Evolutionary conservation across 495 filamentous ascomycete species (phyloP), one percentile per base, ranked within the genome.

Genomic region (Hypomontagnella submonticulosa): DNA sequence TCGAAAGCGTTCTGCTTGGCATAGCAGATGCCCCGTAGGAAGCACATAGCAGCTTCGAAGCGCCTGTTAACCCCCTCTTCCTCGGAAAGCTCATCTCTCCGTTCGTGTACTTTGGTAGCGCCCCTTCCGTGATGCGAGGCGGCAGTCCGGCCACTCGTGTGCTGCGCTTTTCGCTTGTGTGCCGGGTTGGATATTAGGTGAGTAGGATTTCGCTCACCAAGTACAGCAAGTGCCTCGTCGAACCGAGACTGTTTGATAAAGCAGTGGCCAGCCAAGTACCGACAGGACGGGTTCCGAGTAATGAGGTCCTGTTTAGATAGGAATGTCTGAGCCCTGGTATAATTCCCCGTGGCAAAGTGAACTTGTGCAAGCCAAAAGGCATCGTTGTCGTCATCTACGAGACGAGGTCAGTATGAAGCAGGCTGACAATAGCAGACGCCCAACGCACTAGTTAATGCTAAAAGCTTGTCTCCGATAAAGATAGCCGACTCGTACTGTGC

Each of bases 1-100:
- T 99, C 96, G 66, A 97, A 98, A 11, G 93, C 91, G 76, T 98
- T 99, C 77, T 96, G 92, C 76, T 97, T 97, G 13, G 95, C 93
- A 71, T 92, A 97, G 78, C 96, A 97, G 19, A 96, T 83, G 3
- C 95, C 95, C 18, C 95, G 84, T 34, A 99, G 80, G 76, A 93
- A 97, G 79, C 96, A 98, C 94, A 99, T 99, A 68, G 89, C 90
- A 1, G 96, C 96, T 77, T 98, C 95, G 64, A 92, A 96, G 27
- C 89, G 87, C 44, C 96, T 81, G 72, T 89, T 89, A n/a, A 80
- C 85, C 1, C 82, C 79, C 61, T 90, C 86, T 64, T 94, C 90
- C 36, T 93, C 91, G 0, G 71, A 67, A 4, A 58, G 5, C 11
- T 68, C 62, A 11, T 59, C 57, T 41, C 57, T 65, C 38, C 85